Conservation (phyloP, 768 basidiomycete genomes). For the Termitomyces eurrhizus region DNA sequence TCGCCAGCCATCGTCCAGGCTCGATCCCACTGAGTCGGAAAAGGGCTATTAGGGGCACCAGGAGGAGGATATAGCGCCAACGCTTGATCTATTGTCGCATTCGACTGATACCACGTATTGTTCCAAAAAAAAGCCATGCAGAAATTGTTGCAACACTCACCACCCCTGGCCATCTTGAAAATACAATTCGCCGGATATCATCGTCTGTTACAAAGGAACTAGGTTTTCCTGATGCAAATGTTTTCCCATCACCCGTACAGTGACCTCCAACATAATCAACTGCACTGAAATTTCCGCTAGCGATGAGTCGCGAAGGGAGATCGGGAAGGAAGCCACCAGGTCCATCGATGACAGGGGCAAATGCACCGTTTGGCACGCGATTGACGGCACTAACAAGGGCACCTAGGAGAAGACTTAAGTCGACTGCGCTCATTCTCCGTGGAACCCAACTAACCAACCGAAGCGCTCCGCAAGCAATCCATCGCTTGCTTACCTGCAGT, state of each 20-base stretch:
- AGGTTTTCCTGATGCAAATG: conserved; percentile 35
- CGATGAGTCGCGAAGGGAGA: conserved; percentile 32
- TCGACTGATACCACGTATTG: neutral
- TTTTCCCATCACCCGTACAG: conserved; percentile 39
- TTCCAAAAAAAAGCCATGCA: neutral
- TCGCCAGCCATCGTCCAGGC: conserved; percentile 39
- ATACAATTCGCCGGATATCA: conserved; percentile 31
- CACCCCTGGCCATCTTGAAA: conserved; percentile 32
- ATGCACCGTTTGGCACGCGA: conserved; percentile 25
- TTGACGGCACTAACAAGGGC: conserved; percentile 37
- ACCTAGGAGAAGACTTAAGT: conserved; percentile 18
- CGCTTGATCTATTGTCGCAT: neutral
- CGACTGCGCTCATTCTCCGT: neutral
- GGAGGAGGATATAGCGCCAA: conserved; percentile 34
- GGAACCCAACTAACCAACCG: neutral
- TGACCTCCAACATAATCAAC: conserved; percentile 38
- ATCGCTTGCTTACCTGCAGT: neutral
- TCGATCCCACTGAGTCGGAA: conserved; percentile 36
- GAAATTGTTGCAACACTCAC: conserved; percentile 28
- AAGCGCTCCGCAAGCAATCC: conserved; percentile 1
- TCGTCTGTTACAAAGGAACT: conserved; percentile 35
- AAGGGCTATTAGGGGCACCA: conserved; percentile 25
- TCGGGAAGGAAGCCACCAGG: conserved; percentile 27
- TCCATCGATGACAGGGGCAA: conserved; percentile 27
- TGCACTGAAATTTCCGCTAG: conserved; percentile 25